Percentiles rank a stretch among this genome's conserved stretches.
Conservation (phyloP, 257 asterid genomes). For the Capsicum baccatum region DNA sequence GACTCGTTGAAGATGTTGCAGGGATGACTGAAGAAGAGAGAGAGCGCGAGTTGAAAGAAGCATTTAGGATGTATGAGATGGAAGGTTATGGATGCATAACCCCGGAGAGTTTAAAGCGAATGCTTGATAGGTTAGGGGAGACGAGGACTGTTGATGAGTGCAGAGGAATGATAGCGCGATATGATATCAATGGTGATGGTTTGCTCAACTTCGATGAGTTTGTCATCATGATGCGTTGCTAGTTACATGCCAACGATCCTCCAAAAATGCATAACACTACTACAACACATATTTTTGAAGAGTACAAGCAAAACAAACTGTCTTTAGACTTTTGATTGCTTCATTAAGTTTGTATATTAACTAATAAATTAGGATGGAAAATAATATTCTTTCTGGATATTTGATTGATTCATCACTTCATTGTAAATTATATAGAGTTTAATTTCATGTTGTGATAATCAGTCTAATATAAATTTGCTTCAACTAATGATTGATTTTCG, state of each 20-base stretch:
- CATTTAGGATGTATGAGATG: constrained; percentile 63
- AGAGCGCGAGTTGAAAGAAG: constrained; percentile 51
- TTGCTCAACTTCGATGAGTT: constrained; percentile 69
- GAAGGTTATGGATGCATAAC: constrained; percentile 62
- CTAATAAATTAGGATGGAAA: neutral
- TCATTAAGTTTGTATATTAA: neutral
- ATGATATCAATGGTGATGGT: constrained; percentile 74
- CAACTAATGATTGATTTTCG: too few relatives aligned
- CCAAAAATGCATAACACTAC: too few relatives aligned
- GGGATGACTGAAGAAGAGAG: constrained; percentile 53
- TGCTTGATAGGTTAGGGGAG: constrained; percentile 64
- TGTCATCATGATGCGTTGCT: constrained; percentile 59
- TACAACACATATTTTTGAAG: neutral
- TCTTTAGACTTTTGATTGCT: too few relatives aligned
- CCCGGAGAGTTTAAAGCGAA: constrained; percentile 61
- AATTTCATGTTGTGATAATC: too few relatives aligned
- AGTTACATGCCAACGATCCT: neutral
- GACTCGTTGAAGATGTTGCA: constrained; percentile 53
- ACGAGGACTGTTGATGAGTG: constrained; percentile 53
- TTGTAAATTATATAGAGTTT: too few relatives aligned
- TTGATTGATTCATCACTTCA: neutral
- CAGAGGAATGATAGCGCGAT: constrained; percentile 52
- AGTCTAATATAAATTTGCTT: too few relatives aligned
- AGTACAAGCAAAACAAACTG: neutral
- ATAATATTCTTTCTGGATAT: neutral